Base-by-base conservation (phyloP, 768 basidiomycete genomes). In the Polyporus arcularius region DNA sequence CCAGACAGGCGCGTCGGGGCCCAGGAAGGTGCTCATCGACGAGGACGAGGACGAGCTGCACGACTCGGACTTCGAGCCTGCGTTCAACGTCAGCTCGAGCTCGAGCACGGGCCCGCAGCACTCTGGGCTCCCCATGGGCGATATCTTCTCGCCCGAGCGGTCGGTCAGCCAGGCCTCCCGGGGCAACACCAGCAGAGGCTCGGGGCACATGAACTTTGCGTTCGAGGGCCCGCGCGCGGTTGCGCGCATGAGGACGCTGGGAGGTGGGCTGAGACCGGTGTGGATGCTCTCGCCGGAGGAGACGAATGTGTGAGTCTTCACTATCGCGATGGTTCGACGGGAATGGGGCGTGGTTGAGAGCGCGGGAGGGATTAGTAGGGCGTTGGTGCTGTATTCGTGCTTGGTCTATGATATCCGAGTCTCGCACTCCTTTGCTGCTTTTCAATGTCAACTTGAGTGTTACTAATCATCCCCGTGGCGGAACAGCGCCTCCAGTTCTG, bases 91-190 rank as follows among this genome's bases (percentile, higher is more conserved):
- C 41, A 55, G 57, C 38, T 28, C 62, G 38, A 55, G 57, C 50
- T 62, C 61, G 32, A 59, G 57, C 50, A 54, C 35, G 10, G 60
- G 55, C 47, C 65, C 56, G 35, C 65, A 63, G 49, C 65, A 59
- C 45, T 61, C 65, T 4, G 65, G 62, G 8, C 62, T 66, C 12
- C 65, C 60, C 0, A 48, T 8, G 26, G 65, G 56, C n/a, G 65
- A 63, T 43, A 50, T 63, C 35, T 66, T 66, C 48, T 66, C 65
- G 11, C 65, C 65, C 30, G 12, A 26, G 39, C 12, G 31, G 18
- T n/a, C 30, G 50, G 43, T 18, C 15, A 14, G 43, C 15, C 12
- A 18, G 15, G 43, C 43, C 7, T 14, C 14, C 15, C 15, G 43
- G n/a, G 7, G 43, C 15, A 18, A 18, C 16, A 7, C 15, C 12